Evolutionary conservation across 305 asterid genomes (phyloP).

Genomic region (Solanum hybrid): DNA sequence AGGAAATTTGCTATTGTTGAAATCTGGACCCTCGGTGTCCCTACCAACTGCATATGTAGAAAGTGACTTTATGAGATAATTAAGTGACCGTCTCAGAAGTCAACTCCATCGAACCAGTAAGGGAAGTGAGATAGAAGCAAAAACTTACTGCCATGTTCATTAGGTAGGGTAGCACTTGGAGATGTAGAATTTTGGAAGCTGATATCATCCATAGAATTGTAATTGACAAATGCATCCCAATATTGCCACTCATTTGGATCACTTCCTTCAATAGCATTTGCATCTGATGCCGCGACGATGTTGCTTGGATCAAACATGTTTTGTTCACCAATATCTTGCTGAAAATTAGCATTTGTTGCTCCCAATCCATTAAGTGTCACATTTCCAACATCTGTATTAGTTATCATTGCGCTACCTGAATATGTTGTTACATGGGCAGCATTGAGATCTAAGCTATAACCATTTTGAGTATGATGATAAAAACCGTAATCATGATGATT

Average conservation of each 20-base stretch:
- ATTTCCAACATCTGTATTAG: rapidly evolving
- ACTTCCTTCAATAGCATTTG: not conserved
- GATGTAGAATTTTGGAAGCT: not conserved
- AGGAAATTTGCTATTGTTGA: not conserved
- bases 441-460: not conserved
- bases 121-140: not conserved
- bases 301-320: not conserved
- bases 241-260: not conserved
- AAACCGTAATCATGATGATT: not conserved
- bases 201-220: not conserved
- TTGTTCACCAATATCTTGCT: not conserved
- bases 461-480: not conserved
- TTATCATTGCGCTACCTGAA: not conserved
- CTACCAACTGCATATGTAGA: too few relatives aligned
- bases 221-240: not conserved
- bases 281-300: not conserved
- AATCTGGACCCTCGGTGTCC: too few relatives aligned
- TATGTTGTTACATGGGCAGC: not conserved
- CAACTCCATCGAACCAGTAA: not conserved
- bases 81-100: not conserved
- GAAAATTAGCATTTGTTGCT: not conserved
- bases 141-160: not conserved
- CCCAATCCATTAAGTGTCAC: not conserved
- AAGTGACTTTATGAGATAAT: too few relatives aligned
- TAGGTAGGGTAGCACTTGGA: not conserved